Percentiles rank a stretch among this genome's conserved stretches.
Evolutionary conservation across 495 filamentous ascomycete species (phyloP).

Genomic region (Daldinia loculata): DNA sequence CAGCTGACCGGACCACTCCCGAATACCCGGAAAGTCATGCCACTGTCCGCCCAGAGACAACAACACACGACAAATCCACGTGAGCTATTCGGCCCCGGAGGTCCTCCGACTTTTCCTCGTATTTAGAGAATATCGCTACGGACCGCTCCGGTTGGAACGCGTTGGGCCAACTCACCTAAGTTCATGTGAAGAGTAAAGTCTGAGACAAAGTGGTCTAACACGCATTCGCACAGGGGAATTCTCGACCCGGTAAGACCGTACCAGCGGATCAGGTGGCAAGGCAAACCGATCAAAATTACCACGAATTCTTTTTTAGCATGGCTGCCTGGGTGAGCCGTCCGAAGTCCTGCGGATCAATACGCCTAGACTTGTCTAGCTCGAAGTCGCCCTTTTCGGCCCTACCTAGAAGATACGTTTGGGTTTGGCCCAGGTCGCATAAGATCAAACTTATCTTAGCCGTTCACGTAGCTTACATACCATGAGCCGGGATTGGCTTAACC

Average conservation of each 20-base stretch:
- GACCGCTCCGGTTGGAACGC: conserved; percentile 13
- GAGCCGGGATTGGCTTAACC: conserved; percentile 5
- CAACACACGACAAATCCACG: conserved; percentile 30
- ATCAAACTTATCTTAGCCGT: conserved; percentile 6
- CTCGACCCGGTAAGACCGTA: conserved; percentile 18
- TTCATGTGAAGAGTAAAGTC: not conserved
- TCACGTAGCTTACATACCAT: conserved; percentile 2
- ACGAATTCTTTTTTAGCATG: not conserved
- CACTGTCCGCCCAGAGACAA: conserved; percentile 26
- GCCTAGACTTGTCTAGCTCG: conserved; percentile 4
- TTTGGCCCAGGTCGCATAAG: not conserved
- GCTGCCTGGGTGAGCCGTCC: conserved; percentile 9
- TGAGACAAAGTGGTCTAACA: not conserved
- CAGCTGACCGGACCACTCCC: conserved; percentile 37
- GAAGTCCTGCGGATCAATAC: conserved; percentile 14
- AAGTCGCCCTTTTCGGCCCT: conserved; percentile 29
- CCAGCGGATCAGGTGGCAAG: conserved; percentile 21
- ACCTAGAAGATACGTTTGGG: conserved; percentile 11
- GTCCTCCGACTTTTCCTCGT: conserved; percentile 17
- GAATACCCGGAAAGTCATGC: conserved; percentile 23
- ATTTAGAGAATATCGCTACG: conserved; percentile 11
- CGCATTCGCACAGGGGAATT: not conserved
- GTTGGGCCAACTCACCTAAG: not conserved
- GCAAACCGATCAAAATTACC: not conserved
- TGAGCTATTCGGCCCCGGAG: conserved; percentile 26